Conservation (phyloP, 306 rosid genomes). For the Carpinus viminea region DNA sequence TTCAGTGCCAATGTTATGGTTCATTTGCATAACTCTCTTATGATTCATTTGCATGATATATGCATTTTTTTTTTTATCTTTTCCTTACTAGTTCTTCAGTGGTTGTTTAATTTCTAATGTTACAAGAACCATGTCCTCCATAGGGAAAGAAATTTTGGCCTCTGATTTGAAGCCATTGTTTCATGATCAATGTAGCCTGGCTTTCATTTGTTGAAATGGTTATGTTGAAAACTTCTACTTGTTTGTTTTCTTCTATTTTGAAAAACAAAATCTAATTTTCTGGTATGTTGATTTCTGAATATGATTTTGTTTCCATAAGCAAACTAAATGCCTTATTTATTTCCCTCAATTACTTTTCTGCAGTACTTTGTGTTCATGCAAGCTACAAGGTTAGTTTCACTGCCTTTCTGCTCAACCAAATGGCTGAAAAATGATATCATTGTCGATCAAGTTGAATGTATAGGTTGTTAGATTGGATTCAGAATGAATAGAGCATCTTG, state of each 20-base stretch:
- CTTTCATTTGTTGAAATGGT: background rate
- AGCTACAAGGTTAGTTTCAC: too few relatives aligned
- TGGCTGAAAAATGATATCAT: too few relatives aligned
- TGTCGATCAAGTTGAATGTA: too few relatives aligned
- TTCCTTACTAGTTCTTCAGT: background rate
- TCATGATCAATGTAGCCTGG: background rate
- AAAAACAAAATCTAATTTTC: background rate
- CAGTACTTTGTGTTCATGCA: too few relatives aligned
- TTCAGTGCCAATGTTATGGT: conserved; percentile 57
- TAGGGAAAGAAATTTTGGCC: background rate
- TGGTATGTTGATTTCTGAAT: background rate
- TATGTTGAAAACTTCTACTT: background rate
- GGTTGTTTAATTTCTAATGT: background rate
- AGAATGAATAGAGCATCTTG: too few relatives aligned
- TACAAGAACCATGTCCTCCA: background rate
- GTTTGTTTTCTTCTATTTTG: background rate
- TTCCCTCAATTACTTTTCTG: too few relatives aligned
- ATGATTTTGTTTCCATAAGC: too few relatives aligned
- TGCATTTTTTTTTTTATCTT: background rate
- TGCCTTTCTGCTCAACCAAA: too few relatives aligned
- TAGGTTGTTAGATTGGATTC: too few relatives aligned
- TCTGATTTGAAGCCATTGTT: background rate
- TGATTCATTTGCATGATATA: background rate
- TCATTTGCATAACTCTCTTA: conserved; percentile 12
- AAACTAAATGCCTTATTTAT: too few relatives aligned